A percentile compares a stretch with the other conserved stretches of the same genome.
Evolutionary conservation across 345 rosid genomes (phyloP).

Genomic region (Citrus hindsii): DNA sequence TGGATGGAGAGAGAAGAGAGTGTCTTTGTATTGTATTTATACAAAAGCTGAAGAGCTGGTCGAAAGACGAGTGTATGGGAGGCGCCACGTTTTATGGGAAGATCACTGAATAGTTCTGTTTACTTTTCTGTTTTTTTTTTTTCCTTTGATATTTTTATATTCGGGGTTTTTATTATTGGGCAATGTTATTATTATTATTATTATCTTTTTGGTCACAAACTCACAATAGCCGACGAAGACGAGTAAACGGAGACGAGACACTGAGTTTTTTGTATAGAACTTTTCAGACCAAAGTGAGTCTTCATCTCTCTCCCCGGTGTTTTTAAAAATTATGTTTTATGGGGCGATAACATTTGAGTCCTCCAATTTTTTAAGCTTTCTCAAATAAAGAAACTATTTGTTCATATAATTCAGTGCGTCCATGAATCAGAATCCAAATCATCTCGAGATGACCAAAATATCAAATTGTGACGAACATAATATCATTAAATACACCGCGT

Average conservation of each 20-base stretch:
- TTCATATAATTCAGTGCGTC: not conserved
- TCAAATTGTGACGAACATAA: not conserved
- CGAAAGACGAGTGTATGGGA: conserved; percentile 8
- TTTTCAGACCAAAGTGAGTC: not conserved
- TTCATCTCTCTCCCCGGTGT: not conserved
- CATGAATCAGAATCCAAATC: not conserved
- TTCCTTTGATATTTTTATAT: not conserved
- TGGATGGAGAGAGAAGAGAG: not conserved
- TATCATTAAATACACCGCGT: too few species aligned
- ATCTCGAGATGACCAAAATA: not conserved
- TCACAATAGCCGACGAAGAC: not conserved
- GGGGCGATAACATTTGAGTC: not conserved
- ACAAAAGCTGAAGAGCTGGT: not conserved
- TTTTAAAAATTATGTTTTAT: too few species aligned
- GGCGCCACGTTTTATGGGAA: conserved; percentile 25
- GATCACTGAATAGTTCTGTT: not conserved
- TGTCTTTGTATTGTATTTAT: not conserved
- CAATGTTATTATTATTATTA: not conserved
- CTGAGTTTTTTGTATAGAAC: not conserved
- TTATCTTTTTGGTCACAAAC: too few species aligned
- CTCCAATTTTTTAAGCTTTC: not conserved
- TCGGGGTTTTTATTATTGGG: not conserved
- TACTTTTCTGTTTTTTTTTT: too few species aligned
- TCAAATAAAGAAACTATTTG: not conserved
- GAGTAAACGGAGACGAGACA: not conserved